Base-by-base conservation (phyloP, 2,329 filamentous ascomycete genomes). In the Penicillium hordei region DNA sequence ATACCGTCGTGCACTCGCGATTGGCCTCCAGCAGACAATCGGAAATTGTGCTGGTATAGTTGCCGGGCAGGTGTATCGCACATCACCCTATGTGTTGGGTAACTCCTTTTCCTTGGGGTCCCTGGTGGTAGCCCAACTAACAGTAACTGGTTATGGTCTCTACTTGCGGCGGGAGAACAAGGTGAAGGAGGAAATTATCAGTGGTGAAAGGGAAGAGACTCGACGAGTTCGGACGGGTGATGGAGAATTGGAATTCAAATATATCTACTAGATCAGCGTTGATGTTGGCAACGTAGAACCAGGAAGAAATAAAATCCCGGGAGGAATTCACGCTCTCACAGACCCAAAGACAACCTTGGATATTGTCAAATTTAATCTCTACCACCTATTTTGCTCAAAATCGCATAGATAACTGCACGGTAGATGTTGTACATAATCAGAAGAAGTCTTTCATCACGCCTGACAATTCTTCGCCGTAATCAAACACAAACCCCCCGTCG, bases 401-500 rank as follows among this genome's bases (percentile, higher is more conserved):
- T 29, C 27, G 27, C 15, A 13, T 46, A 13, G 25, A 25, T 15
- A 13, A 46, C 10, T 15, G 3, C 7, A 27, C 33, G 7, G 7
- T 19, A 15, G 10, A 50, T 31, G 8, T 36, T 58, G 17, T 36
- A 38, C 38, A 15, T 21, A 12, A 10, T 38, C 58, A 72, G 34
- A 71, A 70, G 27, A 67, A 72, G 64, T 85, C 81, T 62, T 80
- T 80, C 75, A 87, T 77, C 44, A 87, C 83, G 65, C 78, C 79
- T 1, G 82, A 80, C 68, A 87, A 68, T 62, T 86, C 84, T 45
- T 83, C 83, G 36, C 86, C 83, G 43, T 79, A 81, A 13, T 81
- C 81, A 63, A 82, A 79, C 19, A 76, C 76, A 23, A 64, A 67
- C 2, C 59, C 69, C 58, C 62, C 72, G 64, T 60, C 74, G 54